Evolutionary conservation across 2,329 filamentous ascomycete genomes (phyloP).

Genomic region (Chaetothyriales sp.): DNA sequence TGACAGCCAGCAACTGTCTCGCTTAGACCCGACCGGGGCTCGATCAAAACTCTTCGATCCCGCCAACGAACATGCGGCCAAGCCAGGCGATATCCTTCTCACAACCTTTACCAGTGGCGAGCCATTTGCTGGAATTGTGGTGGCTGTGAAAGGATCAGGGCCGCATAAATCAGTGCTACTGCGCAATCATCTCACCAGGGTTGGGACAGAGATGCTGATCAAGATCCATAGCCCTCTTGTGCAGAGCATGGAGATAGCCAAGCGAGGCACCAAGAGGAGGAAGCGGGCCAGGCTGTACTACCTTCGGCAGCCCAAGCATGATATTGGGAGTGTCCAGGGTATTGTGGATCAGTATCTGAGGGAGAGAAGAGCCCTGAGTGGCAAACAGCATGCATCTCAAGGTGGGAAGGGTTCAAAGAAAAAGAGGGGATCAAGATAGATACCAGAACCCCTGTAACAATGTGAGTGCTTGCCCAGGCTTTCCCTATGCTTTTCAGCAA

Average conservation of each 20-base stretch:
- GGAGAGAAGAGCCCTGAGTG: constrained; percentile 33
- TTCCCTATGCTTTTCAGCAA: not conserved
- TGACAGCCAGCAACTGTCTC: constrained; percentile 50
- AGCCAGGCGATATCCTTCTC: constrained; percentile 79
- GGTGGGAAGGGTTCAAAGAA: not conserved
- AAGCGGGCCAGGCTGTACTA: constrained; percentile 79
- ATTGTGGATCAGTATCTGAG: constrained; percentile 54
- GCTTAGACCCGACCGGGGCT: constrained; percentile 71
- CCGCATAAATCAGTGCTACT: constrained; percentile 79
- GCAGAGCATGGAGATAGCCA: constrained; percentile 82
- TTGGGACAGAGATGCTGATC: constrained; percentile 93
- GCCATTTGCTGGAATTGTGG: constrained; percentile 74
- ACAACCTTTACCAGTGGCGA: constrained; percentile 74
- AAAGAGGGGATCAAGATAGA: not conserved
- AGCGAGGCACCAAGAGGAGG: constrained; percentile 68
- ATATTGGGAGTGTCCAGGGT: constrained; percentile 71
- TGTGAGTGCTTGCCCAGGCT: not conserved
- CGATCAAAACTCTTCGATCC: constrained; percentile 65
- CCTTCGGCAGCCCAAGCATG: constrained; percentile 72
- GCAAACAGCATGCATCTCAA: constrained; percentile 7
- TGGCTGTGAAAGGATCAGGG: constrained; percentile 75
- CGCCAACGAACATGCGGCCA: constrained; percentile 60
- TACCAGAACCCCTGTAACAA: not conserved
- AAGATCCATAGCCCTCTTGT: constrained; percentile 89
- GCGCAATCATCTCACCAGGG: constrained; percentile 68